Percentiles rank a stretch among this genome's conserved stretches.
These are phyloP conservation scores for Aspergillus sp. DNA, from an alignment of 2,329 filamentous ascomycete genomes.

Conservation along the genomic window DNA sequence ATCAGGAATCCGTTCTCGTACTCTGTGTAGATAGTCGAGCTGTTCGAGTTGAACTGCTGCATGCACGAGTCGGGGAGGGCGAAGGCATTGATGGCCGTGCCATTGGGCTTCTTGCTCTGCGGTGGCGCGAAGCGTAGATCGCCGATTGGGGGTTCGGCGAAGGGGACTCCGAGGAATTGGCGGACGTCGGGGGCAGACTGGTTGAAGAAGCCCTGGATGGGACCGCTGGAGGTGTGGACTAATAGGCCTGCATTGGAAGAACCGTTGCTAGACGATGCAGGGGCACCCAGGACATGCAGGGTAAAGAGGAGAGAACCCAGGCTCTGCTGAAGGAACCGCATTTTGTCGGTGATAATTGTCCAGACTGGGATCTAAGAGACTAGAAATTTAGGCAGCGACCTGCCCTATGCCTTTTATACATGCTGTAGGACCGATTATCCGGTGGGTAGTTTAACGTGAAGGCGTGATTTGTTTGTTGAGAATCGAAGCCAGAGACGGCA, in stretches of 20 bases:
- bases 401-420: too few species aligned
- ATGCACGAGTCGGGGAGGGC: constrained; percentile 9
- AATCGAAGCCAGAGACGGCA: too few species aligned
- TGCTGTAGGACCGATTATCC: too few species aligned
- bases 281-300: too few species aligned
- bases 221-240: not conserved
- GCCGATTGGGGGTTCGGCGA: constrained; percentile 19
- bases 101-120: constrained; percentile 4
- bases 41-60: not conserved
- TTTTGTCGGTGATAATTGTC: too few species aligned
- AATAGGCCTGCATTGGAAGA: not conserved
- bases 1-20: constrained; percentile 21
- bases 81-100: not conserved
- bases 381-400: too few species aligned
- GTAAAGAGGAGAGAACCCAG: too few species aligned
- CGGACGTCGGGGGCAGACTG: not conserved
- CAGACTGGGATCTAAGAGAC: too few species aligned
- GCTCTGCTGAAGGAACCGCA: too few species aligned
- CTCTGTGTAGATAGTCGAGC: not conserved
- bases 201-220: not conserved
- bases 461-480: too few species aligned
- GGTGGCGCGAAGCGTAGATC: constrained; percentile 18
- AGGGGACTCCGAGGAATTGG: constrained; percentile 22
- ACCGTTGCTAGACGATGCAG: too few species aligned
- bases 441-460: too few species aligned